Percentiles rank a stretch among this genome's conserved stretches.
Evolutionary conservation across 1,139 yeast genomes (phyloP).

Genomic region (Pichiaceae sp.): DNA sequence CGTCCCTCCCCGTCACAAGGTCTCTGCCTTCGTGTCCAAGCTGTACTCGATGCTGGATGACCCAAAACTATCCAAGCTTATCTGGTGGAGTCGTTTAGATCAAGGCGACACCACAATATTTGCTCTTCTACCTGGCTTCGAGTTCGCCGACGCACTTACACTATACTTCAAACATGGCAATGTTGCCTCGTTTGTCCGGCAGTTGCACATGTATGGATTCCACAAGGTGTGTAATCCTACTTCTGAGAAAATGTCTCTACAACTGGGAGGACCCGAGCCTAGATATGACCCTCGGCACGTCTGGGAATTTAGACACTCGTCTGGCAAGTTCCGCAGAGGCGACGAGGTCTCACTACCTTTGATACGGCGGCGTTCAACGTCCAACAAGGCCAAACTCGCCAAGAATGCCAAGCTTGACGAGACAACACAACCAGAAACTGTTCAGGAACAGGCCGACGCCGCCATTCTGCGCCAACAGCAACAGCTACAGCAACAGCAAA

Average conservation of each 20-base stretch:
- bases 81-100: slow-evolving; percentile 70
- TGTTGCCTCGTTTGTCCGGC: slow-evolving; percentile 73
- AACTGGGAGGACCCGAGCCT: neutral
- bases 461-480: too few relatives aligned
- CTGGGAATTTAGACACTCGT: slow-evolving; percentile 71
- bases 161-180: slow-evolving; percentile 71
- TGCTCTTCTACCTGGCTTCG: slow-evolving; percentile 59
- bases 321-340: slow-evolving; percentile 58
- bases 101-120: slow-evolving; percentile 47
- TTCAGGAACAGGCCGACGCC: too few relatives aligned
- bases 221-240: slow-evolving; percentile 50
- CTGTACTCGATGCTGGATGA: slow-evolving; percentile 52
- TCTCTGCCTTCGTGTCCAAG: slow-evolving; percentile 59
- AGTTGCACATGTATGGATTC: slow-evolving; percentile 71
- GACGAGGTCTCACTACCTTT: slow-evolving; percentile 48
- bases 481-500: too few relatives aligned
- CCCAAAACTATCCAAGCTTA: slow-evolving; percentile 41
- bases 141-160: slow-evolving; percentile 53
- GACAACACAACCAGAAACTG: slow-evolving; percentile 3
- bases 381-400: slow-evolving; percentile 15
- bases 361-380: slow-evolving; percentile 58
- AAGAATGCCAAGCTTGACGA: slow-evolving; percentile 1
- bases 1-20: slow-evolving; percentile 25
- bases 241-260: too few relatives aligned
- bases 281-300: slow-evolving; percentile 18